phyloP scores from a whole-genome alignment of 306 rosid genomes.

The Rosa chinensis region DNA sequence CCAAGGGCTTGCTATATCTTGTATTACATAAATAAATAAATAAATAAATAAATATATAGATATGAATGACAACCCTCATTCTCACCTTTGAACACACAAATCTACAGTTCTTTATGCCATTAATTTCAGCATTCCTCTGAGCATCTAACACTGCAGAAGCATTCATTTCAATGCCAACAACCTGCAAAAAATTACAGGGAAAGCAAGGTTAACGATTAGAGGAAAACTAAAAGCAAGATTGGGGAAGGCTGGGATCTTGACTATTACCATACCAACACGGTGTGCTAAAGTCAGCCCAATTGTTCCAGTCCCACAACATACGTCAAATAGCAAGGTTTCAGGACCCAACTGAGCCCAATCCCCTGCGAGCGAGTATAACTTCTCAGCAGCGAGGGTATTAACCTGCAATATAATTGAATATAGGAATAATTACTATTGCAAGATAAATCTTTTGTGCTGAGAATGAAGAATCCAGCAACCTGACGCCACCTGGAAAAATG shows the following conservation, averaged over 20 bases:
- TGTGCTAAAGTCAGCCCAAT: conserved; percentile 96
- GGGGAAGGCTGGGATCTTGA: conserved; percentile 29
- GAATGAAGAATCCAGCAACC: conserved; percentile 18
- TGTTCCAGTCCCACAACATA: conserved; percentile 98
- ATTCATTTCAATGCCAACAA: conserved; percentile 96
- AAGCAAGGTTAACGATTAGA: conserved; percentile 21
- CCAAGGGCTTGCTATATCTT: neutral
- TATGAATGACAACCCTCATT: conserved; percentile 6
- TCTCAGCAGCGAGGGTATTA: conserved; percentile 95
- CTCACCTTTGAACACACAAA: conserved; percentile 91
- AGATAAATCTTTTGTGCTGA: conserved; percentile 7
- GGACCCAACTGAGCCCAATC: conserved; percentile 95
- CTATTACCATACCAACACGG: conserved; percentile 95
- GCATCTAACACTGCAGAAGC: conserved; percentile 94
- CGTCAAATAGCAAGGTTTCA: conserved; percentile 87
- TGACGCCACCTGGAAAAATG: conserved; percentile 79
- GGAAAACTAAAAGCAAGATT: neutral
- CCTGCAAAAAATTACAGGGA: conserved; percentile 46
- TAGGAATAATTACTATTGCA: conserved; percentile 13
- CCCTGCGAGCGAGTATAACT: conserved; percentile 92
- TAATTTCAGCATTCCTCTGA: conserved; percentile 82
- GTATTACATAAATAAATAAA: neutral
- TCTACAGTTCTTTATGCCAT: conserved; percentile 81
- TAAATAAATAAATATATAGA: too few species aligned
- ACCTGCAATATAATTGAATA: conserved; percentile 52